Evolutionary conservation across 1,139 yeast genomes (phyloP).

Genomic region (Meyerozyma carpophila): DNA sequence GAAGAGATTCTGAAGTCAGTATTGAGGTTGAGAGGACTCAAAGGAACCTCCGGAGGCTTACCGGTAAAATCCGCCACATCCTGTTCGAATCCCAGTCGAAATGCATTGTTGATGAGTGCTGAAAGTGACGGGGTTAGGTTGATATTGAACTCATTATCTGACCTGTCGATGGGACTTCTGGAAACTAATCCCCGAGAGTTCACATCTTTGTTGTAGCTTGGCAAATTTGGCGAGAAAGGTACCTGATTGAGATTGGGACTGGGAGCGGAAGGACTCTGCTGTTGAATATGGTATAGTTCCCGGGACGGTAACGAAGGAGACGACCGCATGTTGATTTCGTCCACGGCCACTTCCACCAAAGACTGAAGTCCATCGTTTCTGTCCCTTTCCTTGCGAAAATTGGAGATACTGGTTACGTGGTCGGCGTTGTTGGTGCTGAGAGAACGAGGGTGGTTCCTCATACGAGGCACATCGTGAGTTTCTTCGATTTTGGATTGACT

Average conservation of each 20-base stretch:
- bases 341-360: conserved; percentile 19
- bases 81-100: conserved; percentile 8
- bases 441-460: background rate
- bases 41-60: conserved; percentile 16
- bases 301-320: conserved; percentile 6
- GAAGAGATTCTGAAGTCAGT: conserved; percentile 1
- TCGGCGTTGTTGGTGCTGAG: background rate
- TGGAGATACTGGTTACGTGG: background rate
- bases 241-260: conserved; percentile 3
- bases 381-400: background rate
- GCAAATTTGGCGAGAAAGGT: conserved; percentile 15
- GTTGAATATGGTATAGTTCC: conserved; percentile 2
- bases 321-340: conserved; percentile 12
- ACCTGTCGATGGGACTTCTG: conserved; percentile 1
- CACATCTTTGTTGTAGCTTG: conserved; percentile 10
- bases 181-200: background rate
- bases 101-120: conserved; percentile 39
- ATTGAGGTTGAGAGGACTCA: conserved; percentile 28
- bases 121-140: conserved; percentile 40
- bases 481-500: background rate
- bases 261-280: conserved; percentile 4
- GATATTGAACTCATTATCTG: conserved; percentile 8
- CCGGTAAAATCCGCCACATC: background rate
- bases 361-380: conserved; percentile 12
- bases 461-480: background rate